These are phyloP conservation scores for Purpureocillium takamizusanense DNA, from an alignment of 2,329 filamentous ascomycete genomes.

Conservation along the genomic window DNA sequence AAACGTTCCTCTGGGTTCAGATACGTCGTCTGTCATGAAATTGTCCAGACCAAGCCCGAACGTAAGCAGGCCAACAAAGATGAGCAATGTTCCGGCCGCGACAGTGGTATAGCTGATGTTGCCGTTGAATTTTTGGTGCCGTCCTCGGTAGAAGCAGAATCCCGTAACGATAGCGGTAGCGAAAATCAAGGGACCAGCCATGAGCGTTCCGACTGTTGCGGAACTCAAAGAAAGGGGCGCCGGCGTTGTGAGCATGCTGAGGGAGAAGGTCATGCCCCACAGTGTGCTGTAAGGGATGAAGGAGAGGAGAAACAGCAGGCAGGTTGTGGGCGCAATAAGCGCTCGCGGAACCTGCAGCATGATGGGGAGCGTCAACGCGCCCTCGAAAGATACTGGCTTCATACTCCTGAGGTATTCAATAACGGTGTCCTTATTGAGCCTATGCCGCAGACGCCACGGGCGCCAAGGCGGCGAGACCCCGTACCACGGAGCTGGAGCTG, in stretches of 20 bases:
- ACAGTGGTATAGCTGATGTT: constrained; percentile 23
- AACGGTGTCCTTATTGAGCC: constrained; percentile 22
- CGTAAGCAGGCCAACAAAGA: constrained; percentile 31
- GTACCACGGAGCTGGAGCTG: constrained; percentile 10
- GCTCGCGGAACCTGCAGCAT: constrained; percentile 39
- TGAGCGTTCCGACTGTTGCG: constrained; percentile 32
- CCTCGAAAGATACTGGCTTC: constrained; percentile 27
- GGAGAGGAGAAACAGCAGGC: constrained; percentile 34
- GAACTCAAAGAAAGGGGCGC: constrained; percentile 32
- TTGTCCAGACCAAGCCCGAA: constrained; percentile 30
- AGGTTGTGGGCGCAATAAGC: constrained; percentile 38
- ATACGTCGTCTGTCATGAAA: constrained; percentile 19
- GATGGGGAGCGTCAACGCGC: constrained; percentile 15
- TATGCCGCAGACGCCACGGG: constrained; percentile 13
- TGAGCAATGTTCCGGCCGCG: constrained; percentile 25
- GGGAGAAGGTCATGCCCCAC: constrained; percentile 35
- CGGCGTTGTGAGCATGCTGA: constrained; percentile 37
- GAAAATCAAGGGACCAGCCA: constrained; percentile 34
- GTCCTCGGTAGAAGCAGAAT: constrained; percentile 22
- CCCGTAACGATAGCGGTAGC: constrained; percentile 21
- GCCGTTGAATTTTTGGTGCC: constrained; percentile 21
- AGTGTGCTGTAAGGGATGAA: constrained; percentile 35
- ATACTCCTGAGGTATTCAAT: constrained; percentile 29
- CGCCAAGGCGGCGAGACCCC: constrained; percentile 9
- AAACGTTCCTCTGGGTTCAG: constrained; percentile 8